Evolutionary conservation across 306 rosid species (phyloP), one percentile per base, ranked within the genome.

Genomic region (Sophora flavescens): DNA sequence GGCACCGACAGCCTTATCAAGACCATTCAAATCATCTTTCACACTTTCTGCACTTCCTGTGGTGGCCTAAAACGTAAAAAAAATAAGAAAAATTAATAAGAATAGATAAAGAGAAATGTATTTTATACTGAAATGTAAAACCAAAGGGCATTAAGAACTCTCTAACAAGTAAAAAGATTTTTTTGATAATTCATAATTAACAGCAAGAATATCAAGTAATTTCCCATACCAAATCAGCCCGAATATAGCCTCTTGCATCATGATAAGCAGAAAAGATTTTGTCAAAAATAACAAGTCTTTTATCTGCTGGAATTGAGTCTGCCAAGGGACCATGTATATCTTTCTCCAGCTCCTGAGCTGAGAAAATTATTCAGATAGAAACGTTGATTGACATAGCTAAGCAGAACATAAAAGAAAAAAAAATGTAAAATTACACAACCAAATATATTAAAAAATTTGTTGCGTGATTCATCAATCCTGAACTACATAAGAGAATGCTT

Each of bases 341-440:
- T 86, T 89, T 92, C 84, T 95, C 99, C 89, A 95, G 86, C 72
- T 95, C 99, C 82, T 91, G 97, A 82, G 97, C 99, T 95, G 97
- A 84, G 85, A 70, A 83, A 73, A 48, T 75, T 77, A 82, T 63
- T 70, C 65, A 81, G 17, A 82, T 63, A 85, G 68, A 68, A 63
- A 17, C 44, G 77, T 81, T 61, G 77, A 36, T 78, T 63, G 53
- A 63, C 77, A 64, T 35, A 63, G 63, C 36, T 30, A 75, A 50
- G 74, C 45, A 14, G 8, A 67, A 66, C 5, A 22, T 22, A 2
- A 59, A 26, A 57, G 13, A 51, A 33, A 60, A 13, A 38, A 45
- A 47, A 6, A 72, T 11, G 41, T 39, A 28, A 70, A 67, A 39
- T 73, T 65, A 70, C 59, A 77, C 61, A 76, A 70, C 38, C 38